Evolutionary conservation across 2,329 filamentous ascomycete species (phyloP).

Genomic region (Diaporthe humulicola): DNA sequence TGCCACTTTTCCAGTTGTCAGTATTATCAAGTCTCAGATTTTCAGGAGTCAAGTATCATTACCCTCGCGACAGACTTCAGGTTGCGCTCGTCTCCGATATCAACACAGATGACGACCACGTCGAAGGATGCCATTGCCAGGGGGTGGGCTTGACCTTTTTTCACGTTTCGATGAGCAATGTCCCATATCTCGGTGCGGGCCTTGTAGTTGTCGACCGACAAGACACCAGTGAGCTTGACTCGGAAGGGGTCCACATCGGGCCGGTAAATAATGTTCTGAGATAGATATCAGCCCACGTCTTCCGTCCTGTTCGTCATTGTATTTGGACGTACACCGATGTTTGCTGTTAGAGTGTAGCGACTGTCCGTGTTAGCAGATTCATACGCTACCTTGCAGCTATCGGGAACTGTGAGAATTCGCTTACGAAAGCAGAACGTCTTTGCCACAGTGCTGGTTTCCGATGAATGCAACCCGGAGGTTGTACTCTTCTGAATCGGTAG

Average conservation of each 20-base stretch:
- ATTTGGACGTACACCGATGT: neutral
- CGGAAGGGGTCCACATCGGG: neutral
- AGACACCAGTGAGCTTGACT: neutral
- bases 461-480: slow-evolving; percentile 2
- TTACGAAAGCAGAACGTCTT: slow-evolving; percentile 6
- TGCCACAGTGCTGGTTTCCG: slow-evolving; percentile 21
- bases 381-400: neutral
- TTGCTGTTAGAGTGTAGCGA: slow-evolving; percentile 4
- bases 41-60: slow-evolving; percentile 16
- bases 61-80: slow-evolving; percentile 48
- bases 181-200: slow-evolving; percentile 45
- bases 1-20: slow-evolving; percentile 44
- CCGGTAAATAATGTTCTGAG: neutral
- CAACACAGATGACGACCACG: slow-evolving; percentile 54
- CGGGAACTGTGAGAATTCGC: neutral
- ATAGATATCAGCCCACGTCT: neutral
- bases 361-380: neutral
- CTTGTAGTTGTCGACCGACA: slow-evolving; percentile 24
- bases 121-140: slow-evolving; percentile 47
- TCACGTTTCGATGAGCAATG: slow-evolving; percentile 40
- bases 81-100: slow-evolving; percentile 47
- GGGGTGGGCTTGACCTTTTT: slow-evolving; percentile 24
- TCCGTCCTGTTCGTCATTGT: too few species aligned
- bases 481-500: neutral
- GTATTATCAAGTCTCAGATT: neutral